Evolutionary conservation across 805 yeast species (phyloP).

Genomic region (Ogataea saltuana): DNA sequence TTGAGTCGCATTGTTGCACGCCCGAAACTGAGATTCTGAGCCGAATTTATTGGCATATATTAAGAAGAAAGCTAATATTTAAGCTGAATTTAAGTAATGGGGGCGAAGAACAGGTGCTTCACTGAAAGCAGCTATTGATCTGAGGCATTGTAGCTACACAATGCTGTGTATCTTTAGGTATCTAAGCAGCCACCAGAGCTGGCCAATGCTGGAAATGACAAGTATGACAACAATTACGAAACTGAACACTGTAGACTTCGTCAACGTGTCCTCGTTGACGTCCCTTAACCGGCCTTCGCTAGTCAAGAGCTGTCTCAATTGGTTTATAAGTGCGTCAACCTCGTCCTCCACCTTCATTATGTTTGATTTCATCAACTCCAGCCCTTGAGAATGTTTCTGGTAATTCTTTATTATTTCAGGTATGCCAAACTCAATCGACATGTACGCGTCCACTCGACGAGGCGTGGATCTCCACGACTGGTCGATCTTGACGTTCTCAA

Average conservation of each 20-base stretch:
- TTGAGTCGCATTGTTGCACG: no score
- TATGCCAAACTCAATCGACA: constrained; percentile 30
- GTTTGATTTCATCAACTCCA: constrained; percentile 15
- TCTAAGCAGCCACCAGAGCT: constrained; percentile 27
- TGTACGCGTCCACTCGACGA: constrained; percentile 17
- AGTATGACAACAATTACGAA: constrained; percentile 17
- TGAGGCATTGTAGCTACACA: no score
- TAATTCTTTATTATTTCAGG: constrained; percentile 27
- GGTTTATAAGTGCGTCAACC: constrained; percentile 19
- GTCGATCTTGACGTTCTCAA: constrained; percentile 33
- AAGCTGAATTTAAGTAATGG: neutral
- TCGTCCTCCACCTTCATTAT: constrained; percentile 23
- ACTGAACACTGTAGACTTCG: constrained; percentile 20
- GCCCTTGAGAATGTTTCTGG: constrained; percentile 20
- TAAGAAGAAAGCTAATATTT: constrained; percentile 22
- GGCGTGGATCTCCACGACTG: constrained; percentile 32
- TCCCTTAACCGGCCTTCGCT: constrained; percentile 29
- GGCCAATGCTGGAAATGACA: constrained; percentile 18
- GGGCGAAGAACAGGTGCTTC: no score
- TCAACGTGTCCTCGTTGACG: constrained; percentile 30
- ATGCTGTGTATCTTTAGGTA: constrained; percentile 22
- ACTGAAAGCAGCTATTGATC: no score
- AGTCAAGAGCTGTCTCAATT: constrained; percentile 16
- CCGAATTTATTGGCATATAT: no score
- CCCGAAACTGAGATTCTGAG: no score